Conservation (phyloP, 345 rosid species). For the Odontarrhena argentea region DNA sequence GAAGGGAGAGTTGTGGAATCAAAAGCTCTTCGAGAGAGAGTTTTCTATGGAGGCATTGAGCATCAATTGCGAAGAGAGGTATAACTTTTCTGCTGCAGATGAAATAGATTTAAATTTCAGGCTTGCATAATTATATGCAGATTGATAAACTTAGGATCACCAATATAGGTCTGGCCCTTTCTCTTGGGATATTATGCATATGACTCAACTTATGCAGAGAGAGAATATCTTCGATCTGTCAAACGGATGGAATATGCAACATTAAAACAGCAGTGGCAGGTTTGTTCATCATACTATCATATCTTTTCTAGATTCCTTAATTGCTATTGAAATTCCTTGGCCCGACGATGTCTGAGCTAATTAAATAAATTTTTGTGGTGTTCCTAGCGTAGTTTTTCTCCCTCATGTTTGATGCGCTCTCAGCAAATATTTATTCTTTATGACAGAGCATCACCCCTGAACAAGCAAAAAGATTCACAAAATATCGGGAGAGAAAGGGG, state of each 20-base stretch:
- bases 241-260: constrained; percentile 77
- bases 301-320: constrained; percentile 1
- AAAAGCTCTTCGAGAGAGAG: constrained; percentile 70
- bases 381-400: constrained; percentile 11
- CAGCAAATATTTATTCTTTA: constrained; percentile 21
- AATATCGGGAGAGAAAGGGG: constrained; percentile 92
- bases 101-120: constrained; percentile 1
- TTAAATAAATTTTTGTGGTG: constrained; percentile 1
- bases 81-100: constrained; percentile 30
- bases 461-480: constrained; percentile 93
- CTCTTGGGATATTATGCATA: constrained; percentile 79
- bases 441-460: constrained; percentile 85
- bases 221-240: constrained; percentile 62
- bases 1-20: constrained; percentile 83
- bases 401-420: constrained; percentile 23
- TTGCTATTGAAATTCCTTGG: constrained; percentile 19
- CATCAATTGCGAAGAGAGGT: constrained; percentile 81
- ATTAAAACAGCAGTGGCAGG: constrained; percentile 96
- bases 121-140: constrained; percentile 1
- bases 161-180: constrained; percentile 77
- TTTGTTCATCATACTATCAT: constrained; percentile 30
- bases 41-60: constrained; percentile 94
- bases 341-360: background rate
- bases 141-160: constrained; percentile 29
- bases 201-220: constrained; percentile 88